phyloP scores from a whole-genome alignment of 108 stramenopile species.

The Epithemia pelagica region DNA sequence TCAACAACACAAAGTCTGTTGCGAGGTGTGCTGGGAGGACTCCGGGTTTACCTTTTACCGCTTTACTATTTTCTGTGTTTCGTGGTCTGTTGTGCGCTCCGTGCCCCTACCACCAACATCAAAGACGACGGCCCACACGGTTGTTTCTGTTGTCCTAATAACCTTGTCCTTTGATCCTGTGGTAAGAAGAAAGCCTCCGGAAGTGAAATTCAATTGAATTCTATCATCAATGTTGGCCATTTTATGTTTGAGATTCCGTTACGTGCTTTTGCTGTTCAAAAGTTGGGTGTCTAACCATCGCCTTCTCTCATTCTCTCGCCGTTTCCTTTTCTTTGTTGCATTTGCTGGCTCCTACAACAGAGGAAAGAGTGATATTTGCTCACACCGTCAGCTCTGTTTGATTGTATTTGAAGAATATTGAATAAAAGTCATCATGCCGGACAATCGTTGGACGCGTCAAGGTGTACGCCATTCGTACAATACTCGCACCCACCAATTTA shows the following conservation, averaged over 20 bases:
- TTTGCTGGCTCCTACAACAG: too few species aligned
- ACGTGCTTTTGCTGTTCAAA: too few species aligned
- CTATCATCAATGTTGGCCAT: too few species aligned
- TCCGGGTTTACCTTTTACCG: conserved; percentile 6
- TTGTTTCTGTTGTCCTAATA: neutral
- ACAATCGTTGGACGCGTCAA: conserved; percentile 88
- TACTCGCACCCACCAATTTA: conserved; percentile 78
- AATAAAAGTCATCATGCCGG: conserved; percentile 75
- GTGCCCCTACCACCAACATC: conserved; percentile 2
- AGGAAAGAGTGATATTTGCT: too few species aligned
- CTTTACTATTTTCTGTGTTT: neutral
- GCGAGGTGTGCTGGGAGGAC: too few species aligned
- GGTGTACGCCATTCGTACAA: conserved; percentile 92
- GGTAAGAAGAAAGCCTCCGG: too few species aligned
- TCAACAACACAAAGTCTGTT: neutral
- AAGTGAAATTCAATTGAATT: too few species aligned
- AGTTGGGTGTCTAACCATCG: too few species aligned
- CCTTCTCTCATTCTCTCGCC: too few species aligned
- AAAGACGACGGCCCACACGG: neutral
- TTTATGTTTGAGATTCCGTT: too few species aligned
- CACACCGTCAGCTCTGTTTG: too few species aligned
- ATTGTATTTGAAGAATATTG: neutral
- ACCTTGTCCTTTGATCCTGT: neutral
- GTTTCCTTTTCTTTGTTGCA: too few species aligned
- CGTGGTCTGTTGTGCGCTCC: neutral